Percentiles rank a stretch among this genome's conserved stretches.
phyloP scores from a whole-genome alignment of 176 grass and related monocot species.

The Poa annua region DNA sequence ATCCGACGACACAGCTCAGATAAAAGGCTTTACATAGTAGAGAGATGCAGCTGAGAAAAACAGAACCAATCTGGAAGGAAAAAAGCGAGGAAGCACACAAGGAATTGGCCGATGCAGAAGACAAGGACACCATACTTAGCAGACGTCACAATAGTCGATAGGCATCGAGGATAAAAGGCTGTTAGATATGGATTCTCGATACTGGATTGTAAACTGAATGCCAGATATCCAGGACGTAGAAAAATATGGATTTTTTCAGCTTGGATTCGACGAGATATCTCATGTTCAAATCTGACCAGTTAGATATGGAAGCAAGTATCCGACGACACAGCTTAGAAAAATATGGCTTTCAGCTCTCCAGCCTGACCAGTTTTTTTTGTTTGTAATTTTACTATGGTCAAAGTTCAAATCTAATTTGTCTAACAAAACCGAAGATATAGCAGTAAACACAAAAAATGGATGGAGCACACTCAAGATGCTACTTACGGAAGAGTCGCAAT shows the following conservation, averaged over 20 bases:
- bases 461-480: no score
- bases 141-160: neutral
- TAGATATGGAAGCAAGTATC: no score
- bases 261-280: neutral
- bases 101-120: neutral
- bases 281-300: no score
- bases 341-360: neutral
- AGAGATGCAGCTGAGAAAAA: neutral
- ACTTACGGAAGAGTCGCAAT: no score
- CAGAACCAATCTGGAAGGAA: neutral
- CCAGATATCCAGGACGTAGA: neutral
- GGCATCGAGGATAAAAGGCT: neutral
- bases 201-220: neutral
- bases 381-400: neutral
- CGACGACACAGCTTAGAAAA: no score
- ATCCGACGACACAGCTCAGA: no score
- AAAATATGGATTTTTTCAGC: neutral
- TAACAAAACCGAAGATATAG: constrained; percentile 3
- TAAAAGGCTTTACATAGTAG: constrained; percentile 23
- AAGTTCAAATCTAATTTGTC: neutral
- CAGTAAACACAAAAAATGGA: neutral
- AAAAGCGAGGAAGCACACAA: neutral
- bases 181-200: neutral
- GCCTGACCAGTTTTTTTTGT: neutral
- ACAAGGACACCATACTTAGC: neutral